These are phyloP conservation scores for Stachybotrys echinatus DNA, from an alignment of 2,329 filamentous ascomycete genomes.

Conservation along the genomic window DNA sequence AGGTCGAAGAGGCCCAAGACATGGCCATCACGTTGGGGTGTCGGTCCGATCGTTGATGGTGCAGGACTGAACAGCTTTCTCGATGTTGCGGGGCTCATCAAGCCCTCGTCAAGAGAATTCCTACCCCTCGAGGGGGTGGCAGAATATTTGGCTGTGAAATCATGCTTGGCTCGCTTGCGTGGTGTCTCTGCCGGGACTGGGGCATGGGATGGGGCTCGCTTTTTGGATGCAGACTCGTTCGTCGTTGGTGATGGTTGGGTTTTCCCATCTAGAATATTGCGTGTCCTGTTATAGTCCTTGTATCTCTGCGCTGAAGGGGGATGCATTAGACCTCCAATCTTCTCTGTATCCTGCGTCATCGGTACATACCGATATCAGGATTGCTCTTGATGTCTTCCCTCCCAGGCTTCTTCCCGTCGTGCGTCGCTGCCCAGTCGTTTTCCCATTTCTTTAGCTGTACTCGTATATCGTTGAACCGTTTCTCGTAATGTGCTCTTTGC, in stretches of 20 bases:
- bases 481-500: constrained; percentile 40
- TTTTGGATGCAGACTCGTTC: constrained; percentile 30
- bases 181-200: constrained; percentile 35
- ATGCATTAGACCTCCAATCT: not conserved
- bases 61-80: constrained; percentile 56
- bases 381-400: constrained; percentile 74
- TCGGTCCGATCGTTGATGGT: constrained; percentile 62
- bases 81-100: constrained; percentile 50
- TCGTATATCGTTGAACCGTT: constrained; percentile 51
- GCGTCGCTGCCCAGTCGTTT: constrained; percentile 54
- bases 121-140: constrained; percentile 42
- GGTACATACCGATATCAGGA: constrained; percentile 58
- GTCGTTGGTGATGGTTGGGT: no score
- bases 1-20: constrained; percentile 75
- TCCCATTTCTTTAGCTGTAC: constrained; percentile 71
- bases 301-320: constrained; percentile 59
- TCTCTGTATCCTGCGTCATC: not conserved
- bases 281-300: constrained; percentile 66
- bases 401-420: constrained; percentile 64
- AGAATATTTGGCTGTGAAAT: no score
- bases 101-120: constrained; percentile 34
- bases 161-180: constrained; percentile 43
- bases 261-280: constrained; percentile 54
- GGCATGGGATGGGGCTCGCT: constrained; percentile 33
- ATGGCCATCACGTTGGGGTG: constrained; percentile 72